Evolutionary conservation across 495 filamentous ascomycete genomes (phyloP), one percentile per base, ranked within the genome.

Genomic region (Podospora pseudocomata): DNA sequence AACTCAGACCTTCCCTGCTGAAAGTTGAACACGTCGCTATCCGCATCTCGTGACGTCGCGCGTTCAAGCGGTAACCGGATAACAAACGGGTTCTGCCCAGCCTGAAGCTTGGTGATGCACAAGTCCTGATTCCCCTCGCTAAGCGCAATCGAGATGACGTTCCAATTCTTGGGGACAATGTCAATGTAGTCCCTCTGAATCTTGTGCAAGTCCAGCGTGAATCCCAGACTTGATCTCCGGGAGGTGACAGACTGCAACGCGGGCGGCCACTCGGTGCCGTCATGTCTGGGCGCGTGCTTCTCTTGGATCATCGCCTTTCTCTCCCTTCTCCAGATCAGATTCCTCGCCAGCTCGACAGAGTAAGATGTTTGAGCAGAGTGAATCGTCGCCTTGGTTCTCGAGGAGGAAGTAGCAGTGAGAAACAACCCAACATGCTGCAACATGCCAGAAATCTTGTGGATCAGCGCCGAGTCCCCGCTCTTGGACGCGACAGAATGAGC

Each of bases 21-120:
- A 72, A 96, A 99, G 34, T 88, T 89, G 73, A 98, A 97, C 1
- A 89, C 84, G 53, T 93, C 91, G 44, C 91, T 91, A 62, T 93
- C 91, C 39, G 83, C 83, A 65, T 93, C 93, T n/a, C 92, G 86
- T 0, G 90, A 90, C 71, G 86, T 92, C 34, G 94, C 90, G 49
- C 96, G 82, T 66, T 87, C 87, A 23, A 98, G 86, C 0, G 95
- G 95, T 27, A 98, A 83, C 11, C 92, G 89, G 27, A 99, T 79
- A 58, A 95, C 85, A 70, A 98, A 94, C 9, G 96, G 95, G 30
- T 83, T 85, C 32, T 90, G 85, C 19, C 86, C 87, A 44, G 87
- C 81, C 67, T 91, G 87, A 26, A 96, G 86, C 69, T 90, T 90
- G 15, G 91, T 92, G 55, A 97, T 87, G 68, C 89, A 90, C 16